phyloP scores from a whole-genome alignment of 768 basidiomycete species.

The Chalciporus piperatus region DNA sequence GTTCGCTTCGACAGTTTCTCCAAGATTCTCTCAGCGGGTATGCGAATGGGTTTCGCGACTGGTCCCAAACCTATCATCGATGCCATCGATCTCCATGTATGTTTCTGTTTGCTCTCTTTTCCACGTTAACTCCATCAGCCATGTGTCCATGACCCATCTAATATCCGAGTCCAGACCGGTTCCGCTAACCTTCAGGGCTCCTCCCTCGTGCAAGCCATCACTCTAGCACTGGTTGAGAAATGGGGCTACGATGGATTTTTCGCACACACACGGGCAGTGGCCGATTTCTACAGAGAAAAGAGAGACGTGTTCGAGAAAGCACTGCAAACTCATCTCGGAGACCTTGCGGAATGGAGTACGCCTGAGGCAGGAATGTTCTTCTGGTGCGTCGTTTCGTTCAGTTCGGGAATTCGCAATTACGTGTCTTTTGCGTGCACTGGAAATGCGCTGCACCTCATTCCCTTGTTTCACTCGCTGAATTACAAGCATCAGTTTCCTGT shows the following conservation, averaged over 20 bases:
- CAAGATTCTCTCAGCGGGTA: conserved; percentile 75
- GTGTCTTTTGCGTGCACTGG: conserved; percentile 4
- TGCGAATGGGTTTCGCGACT: conserved; percentile 78
- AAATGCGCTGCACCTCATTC: background rate
- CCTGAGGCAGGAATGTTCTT: conserved; percentile 90
- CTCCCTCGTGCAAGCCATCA: conserved; percentile 62
- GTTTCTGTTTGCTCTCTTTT: conserved; percentile 25
- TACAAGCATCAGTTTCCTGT: conserved; percentile 3
- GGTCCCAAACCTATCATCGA: conserved; percentile 68
- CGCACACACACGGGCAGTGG: conserved; percentile 62
- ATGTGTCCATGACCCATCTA: conserved; percentile 1
- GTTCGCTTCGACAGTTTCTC: conserved; percentile 88
- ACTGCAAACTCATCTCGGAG: conserved; percentile 73
- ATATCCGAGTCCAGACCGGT: conserved; percentile 47
- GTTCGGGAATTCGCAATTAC: conserved; percentile 6
- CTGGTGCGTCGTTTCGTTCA: conserved; percentile 48
- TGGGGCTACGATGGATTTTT: conserved; percentile 81
- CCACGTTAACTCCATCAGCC: conserved; percentile 9
- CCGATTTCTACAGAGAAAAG: conserved; percentile 71
- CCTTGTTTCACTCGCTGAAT: background rate
- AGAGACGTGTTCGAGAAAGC: conserved; percentile 76
- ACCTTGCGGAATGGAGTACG: conserved; percentile 66
- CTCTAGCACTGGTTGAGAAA: conserved; percentile 51
- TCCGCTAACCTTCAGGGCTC: conserved; percentile 67
- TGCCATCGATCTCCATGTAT: conserved; percentile 68